A percentile compares a stretch with the other conserved stretches of the same genome.
These are phyloP conservation scores for Trichoderma polysporum DNA, from an alignment of 2,329 filamentous ascomycete species.

Conservation along the genomic window DNA sequence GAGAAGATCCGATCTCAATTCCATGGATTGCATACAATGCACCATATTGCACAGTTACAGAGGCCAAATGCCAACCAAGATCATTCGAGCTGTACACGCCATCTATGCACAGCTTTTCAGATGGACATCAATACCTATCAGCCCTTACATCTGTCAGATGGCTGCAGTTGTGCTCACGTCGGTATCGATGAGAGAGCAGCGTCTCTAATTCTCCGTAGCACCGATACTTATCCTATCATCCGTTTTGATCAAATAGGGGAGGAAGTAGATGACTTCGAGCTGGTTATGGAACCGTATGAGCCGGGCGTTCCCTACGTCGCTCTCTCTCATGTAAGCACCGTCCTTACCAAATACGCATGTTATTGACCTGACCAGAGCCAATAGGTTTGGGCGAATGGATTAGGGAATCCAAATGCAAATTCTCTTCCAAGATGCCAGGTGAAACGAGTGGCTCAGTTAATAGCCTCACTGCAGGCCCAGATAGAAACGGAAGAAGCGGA, in stretches of 20 bases:
- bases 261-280: constrained; percentile 19
- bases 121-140: constrained; percentile 32
- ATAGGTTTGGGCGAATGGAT: constrained; percentile 38
- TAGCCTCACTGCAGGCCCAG: constrained; percentile 24
- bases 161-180: constrained; percentile 27
- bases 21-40: constrained; percentile 27
- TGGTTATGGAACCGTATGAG: constrained; percentile 28
- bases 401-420: constrained; percentile 34
- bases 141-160: constrained; percentile 26
- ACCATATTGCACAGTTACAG: constrained; percentile 28
- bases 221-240: constrained; percentile 26
- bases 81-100: constrained; percentile 30
- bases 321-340: constrained; percentile 34
- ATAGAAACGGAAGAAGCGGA: neutral
- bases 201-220: constrained; percentile 21
- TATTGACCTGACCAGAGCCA: neutral
- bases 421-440: constrained; percentile 36
- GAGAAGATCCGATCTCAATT: constrained; percentile 29
- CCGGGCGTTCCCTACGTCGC: constrained; percentile 33
- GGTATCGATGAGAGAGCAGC: constrained; percentile 25
- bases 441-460: constrained; percentile 27
- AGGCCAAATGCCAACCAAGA: constrained; percentile 18
- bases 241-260: constrained; percentile 15
- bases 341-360: no score
- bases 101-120: constrained; percentile 32